Conservation (phyloP, 2,329 filamentous ascomycete genomes). For the Fusarium udum region DNA sequence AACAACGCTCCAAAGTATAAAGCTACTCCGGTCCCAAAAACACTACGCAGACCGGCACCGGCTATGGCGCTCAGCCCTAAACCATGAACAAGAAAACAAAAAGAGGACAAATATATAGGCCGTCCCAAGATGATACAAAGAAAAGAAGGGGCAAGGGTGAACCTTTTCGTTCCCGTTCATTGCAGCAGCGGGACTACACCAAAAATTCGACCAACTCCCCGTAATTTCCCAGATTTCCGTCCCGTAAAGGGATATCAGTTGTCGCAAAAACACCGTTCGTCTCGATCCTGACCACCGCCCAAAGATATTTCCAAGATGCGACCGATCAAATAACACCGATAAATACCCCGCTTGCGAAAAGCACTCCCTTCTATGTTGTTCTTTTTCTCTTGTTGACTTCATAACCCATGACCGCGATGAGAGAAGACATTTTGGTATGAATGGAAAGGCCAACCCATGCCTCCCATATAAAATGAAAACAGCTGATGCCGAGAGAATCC, state of each 20-base stretch:
- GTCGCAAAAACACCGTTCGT: slow-evolving; percentile 48
- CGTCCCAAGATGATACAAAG: slow-evolving; percentile 44
- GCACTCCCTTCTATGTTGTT: slow-evolving; percentile 58
- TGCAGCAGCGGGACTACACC: slow-evolving; percentile 45
- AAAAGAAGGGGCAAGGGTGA: slow-evolving; percentile 41
- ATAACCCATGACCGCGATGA: slow-evolving; percentile 53
- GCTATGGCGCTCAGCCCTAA: slow-evolving; percentile 19
- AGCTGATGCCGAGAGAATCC: slow-evolving; percentile 44
- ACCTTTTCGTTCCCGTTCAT: slow-evolving; percentile 45
- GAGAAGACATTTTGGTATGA: slow-evolving; percentile 47
- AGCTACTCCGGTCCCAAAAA: slow-evolving; percentile 34
- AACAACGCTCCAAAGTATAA: slow-evolving; percentile 42
- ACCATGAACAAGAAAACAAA: slow-evolving; percentile 34
- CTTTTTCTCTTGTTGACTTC: slow-evolving; percentile 56
- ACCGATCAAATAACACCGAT: slow-evolving; percentile 51
- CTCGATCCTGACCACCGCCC: slow-evolving; percentile 48
- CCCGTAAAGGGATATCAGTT: slow-evolving; percentile 43
- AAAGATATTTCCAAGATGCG: slow-evolving; percentile 47
- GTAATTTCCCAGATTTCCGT: slow-evolving; percentile 46
- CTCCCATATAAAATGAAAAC: slow-evolving; percentile 47
- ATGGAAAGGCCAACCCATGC: slow-evolving; percentile 35
- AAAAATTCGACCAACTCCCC: slow-evolving; percentile 51
- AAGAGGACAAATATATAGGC: slow-evolving; percentile 47
- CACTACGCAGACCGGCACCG: slow-evolving; percentile 29
- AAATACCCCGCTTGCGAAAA: slow-evolving; percentile 46